A percentile compares a stretch with the other conserved stretches of the same genome.
Conservation (phyloP, 2,329 filamentous ascomycete genomes). For the Aplosporella prunicola region DNA sequence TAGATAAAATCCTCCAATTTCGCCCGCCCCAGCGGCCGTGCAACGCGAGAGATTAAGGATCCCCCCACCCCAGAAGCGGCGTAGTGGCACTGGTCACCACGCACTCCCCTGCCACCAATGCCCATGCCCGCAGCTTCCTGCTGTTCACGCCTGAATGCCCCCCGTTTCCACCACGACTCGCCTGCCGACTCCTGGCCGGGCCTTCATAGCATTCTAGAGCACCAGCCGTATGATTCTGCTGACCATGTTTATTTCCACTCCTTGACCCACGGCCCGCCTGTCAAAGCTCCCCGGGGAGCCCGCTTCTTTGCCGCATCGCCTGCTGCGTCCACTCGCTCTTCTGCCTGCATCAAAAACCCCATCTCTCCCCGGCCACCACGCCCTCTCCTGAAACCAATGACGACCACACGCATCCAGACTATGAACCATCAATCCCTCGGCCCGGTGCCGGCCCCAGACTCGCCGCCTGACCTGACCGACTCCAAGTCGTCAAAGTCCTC, state of each 20-base stretch:
- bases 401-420: conserved; percentile 15
- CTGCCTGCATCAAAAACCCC: conserved; percentile 6
- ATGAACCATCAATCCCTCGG: conserved; percentile 15
- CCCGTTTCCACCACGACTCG: conserved; percentile 16
- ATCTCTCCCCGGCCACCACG: conserved; percentile 16
- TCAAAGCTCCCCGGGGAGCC: conserved; percentile 18
- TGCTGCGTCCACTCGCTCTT: neutral
- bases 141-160: conserved; percentile 9
- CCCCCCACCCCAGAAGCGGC: conserved; percentile 9
- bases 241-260: conserved; percentile 25
- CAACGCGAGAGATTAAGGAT: conserved; percentile 13
- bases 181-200: conserved; percentile 17
- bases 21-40: no score
- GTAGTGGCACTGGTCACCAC: conserved; percentile 8
- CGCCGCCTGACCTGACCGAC: conserved; percentile 67
- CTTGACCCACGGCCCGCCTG: conserved; percentile 20
- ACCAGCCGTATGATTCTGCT: conserved; percentile 4
- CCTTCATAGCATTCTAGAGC: conserved; percentile 26
- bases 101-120: conserved; percentile 5
- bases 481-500: conserved; percentile 90
- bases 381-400: conserved; percentile 27
- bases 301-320: no score
- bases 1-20: no score
- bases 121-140: conserved; percentile 11
- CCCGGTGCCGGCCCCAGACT: conserved; percentile 47